Base-by-base conservation (phyloP, 257 asterid genomes). In the Fraxinus cuspidata region DNA sequence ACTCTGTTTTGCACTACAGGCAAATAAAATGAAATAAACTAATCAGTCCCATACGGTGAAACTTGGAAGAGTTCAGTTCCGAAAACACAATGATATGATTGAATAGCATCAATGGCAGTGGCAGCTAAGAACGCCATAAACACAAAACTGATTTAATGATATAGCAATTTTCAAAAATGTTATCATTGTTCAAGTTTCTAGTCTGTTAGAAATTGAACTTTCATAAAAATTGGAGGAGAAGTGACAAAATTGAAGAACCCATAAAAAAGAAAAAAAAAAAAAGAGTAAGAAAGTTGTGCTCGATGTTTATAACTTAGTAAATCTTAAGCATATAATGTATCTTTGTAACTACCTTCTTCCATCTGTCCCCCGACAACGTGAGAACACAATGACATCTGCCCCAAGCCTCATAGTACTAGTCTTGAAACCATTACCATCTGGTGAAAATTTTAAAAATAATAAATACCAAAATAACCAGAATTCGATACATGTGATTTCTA, bases 321-420 rank as follows among this genome's bases (percentile, higher is more conserved):
- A 15, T 44, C 19, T 44, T 3, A 44, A 15, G 28, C 44, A 27
- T 34, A 56, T 58, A 74, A 19, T 19, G 27, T n/a, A 16, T n/a
- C 4, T 53, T n/a, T 53, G 64, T 7, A 19, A 71, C 18, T 81
- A 90, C 94, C 89, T 89, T 75, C 44, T 74, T 34, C 85, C 89
- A 12, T 87, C 68, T 73, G 81, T 87, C 6, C 89, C 97, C 40
- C 27, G 74, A 69, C 94, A 86, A 53, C 92, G 91, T 0, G 97
- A 88, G 84, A 94, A 94, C 64, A 92, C 97, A 71, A 94, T 84
- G 65, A 89, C 98, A 80, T 94, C 98, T 25, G 92, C 97, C n/a
- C 97, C 97, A 2, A 94, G 92, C 86, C 97, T 86, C 97, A 92
- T 94, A 6, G 95, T 92, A 74, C 98, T 93, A 5, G 98, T 90